Conservation (phyloP, 192 early-diverging fungal species). For the Entophlyctis helioformis region DNA sequence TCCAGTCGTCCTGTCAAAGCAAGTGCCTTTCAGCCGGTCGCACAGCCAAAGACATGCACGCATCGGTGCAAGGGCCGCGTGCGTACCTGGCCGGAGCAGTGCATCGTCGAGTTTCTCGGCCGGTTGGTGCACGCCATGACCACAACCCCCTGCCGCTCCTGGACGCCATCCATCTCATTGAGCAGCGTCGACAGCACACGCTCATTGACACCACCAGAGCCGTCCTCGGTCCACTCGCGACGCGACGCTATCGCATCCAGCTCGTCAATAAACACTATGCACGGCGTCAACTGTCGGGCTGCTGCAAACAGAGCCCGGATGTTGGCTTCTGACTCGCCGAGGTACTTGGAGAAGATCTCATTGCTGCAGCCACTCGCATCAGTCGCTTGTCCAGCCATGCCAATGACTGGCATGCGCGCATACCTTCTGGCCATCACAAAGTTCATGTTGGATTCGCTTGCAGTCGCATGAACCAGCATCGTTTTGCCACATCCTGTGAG, state of each 20-base stretch:
- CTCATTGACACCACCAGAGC: slow-evolving; percentile 66
- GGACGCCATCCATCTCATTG: slow-evolving; percentile 98
- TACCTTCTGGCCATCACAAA: slow-evolving; percentile 77
- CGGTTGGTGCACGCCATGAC: slow-evolving; percentile 73
- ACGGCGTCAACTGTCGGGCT: slow-evolving; percentile 78
- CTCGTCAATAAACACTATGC: slow-evolving; percentile 89
- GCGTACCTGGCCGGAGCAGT: slow-evolving; percentile 65
- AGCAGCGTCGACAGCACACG: slow-evolving; percentile 74
- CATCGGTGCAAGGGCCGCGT: no score
- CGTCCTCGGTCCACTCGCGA: slow-evolving; percentile 45
- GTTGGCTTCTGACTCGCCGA: slow-evolving; percentile 80
- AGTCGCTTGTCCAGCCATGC: not conserved
- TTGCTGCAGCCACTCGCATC: slow-evolving; percentile 25
- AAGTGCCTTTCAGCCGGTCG: no score
- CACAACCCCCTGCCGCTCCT: slow-evolving; percentile 65
- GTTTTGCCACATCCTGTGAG: slow-evolving; percentile 94
- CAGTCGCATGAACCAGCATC: slow-evolving; percentile 64
- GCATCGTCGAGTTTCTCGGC: slow-evolving; percentile 79
- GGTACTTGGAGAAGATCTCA: slow-evolving; percentile 90
- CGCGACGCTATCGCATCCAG: slow-evolving; percentile 83
- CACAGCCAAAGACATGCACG: no score
- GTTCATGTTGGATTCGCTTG: slow-evolving; percentile 63
- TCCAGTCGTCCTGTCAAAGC: slow-evolving; percentile 81
- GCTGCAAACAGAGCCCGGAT: slow-evolving; percentile 72
- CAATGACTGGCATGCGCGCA: not conserved